These are phyloP conservation scores for Crassisporium funariophilum DNA, from an alignment of 768 basidiomycete genomes.

Conservation along the genomic window DNA sequence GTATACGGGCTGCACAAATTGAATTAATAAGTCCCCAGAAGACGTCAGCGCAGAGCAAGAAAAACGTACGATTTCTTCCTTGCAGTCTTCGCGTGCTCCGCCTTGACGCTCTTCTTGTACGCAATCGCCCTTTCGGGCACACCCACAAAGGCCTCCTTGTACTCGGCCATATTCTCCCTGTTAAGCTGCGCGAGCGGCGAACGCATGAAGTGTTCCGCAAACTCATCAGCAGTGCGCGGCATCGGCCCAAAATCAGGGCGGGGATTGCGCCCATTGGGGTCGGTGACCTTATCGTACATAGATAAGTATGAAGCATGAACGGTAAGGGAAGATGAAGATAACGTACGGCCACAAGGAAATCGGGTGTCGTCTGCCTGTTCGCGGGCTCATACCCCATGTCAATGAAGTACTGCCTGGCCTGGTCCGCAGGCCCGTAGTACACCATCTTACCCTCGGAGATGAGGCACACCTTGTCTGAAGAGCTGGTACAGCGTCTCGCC, in stretches of 20 bases:
- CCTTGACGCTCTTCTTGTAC: conserved; percentile 49
- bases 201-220: conserved; percentile 48
- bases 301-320: too few species aligned
- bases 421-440: conserved; percentile 69
- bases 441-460: conserved; percentile 74
- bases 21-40: background rate
- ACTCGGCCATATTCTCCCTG: conserved; percentile 46
- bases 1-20: conserved; percentile 40
- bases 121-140: conserved; percentile 40
- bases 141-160: conserved; percentile 45
- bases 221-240: conserved; percentile 60
- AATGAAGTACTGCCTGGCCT: conserved; percentile 73
- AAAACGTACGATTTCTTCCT: conserved; percentile 33
- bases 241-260: conserved; percentile 43
- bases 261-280: conserved; percentile 58
- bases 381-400: conserved; percentile 57
- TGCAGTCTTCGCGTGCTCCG: conserved; percentile 52
- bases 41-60: background rate
- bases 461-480: conserved; percentile 83
- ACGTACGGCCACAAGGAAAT: conserved; percentile 62
- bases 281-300: too few species aligned
- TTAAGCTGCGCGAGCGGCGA: conserved; percentile 45
- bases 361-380: conserved; percentile 65
- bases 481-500: conserved; percentile 63
- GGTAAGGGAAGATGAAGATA: too few species aligned